Conservation (phyloP, 495 filamentous ascomycete species). For the Lineolata rhizophorae region DNA sequence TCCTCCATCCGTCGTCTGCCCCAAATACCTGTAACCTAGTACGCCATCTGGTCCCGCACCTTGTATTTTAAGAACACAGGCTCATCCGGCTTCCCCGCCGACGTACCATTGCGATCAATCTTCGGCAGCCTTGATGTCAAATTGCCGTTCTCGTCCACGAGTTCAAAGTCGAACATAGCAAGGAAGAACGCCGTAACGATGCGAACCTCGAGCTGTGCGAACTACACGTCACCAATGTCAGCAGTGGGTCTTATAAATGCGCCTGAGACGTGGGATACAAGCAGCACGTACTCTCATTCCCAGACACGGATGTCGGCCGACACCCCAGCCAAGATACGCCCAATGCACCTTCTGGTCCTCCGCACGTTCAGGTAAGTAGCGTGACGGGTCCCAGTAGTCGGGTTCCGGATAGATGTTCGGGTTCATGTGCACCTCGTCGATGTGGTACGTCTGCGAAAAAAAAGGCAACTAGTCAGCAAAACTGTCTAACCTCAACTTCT, state of each 20-base stretch:
- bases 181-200: conserved; percentile 23
- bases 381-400: conserved; percentile 20
- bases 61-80: neutral
- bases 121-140: neutral
- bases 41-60: too few relatives aligned
- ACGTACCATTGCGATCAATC: neutral
- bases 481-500: too few relatives aligned
- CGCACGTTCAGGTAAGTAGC: conserved; percentile 20
- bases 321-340: conserved; percentile 24
- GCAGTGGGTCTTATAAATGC: neutral
- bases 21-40: too few relatives aligned
- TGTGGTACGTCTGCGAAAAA: conserved; percentile 4
- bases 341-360: conserved; percentile 22
- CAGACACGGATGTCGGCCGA: conserved; percentile 22
- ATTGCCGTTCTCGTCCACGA: conserved; percentile 4
- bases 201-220: conserved; percentile 26
- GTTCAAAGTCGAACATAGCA: conserved; percentile 10
- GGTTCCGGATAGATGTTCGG: conserved; percentile 22
- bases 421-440: conserved; percentile 20
- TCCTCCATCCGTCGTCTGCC: too few relatives aligned
- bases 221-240: conserved; percentile 10
- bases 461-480: neutral
- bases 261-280: neutral
- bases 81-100: neutral
- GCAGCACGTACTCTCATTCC: conserved; percentile 4